Evolutionary conservation across 257 asterid species (phyloP), one percentile per base, ranked within the genome.

Genomic region (Ilex asprella): DNA sequence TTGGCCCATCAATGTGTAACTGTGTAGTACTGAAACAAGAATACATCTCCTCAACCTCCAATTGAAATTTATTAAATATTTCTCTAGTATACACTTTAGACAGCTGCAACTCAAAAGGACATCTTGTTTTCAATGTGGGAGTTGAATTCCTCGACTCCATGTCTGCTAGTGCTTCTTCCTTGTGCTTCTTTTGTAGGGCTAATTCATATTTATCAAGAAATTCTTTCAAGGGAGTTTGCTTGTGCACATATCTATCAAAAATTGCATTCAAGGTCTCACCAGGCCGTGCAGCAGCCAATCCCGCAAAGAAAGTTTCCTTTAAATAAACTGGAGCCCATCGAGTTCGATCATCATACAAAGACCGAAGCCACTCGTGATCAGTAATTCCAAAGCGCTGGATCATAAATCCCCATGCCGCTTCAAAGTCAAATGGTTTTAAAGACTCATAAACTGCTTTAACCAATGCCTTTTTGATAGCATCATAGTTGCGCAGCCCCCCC

Each of bases 21-120:
- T 79, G 91, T 39, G 84, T 81, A 13, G 96, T 84, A 43, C 94
- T 76, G 76, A 84, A 86, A 67, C 97, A 89, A 29, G 95, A 86
- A 73, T 86, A 82, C 95, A 86, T 89, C 74, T 82, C 95, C 79
- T 86, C 95, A 52, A 84, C 94, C 73, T 89, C 95, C 56, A 79
- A 60, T 69, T 86, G 97, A 65, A 84, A 82, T 76, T 64, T 78
- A 51, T 67, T 84, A 60, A 89, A 89, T 51, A 89, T 79, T 50
- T 70, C 82, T 66, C 81, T 61, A 13, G 91, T 84, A 21, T 86
- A 89, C 21, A 78, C 73, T 65, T 75, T 84, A 41, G 94, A 81
- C 64, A 89, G 68, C 76, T 84, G 95, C 63, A 84, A 66, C 61
- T 86, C 97, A 46, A 81, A 89, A 6, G 94, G 61, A 65, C 91